Evolutionary conservation across 2,329 filamentous ascomycete species (phyloP).

Genomic region (Verruconis gallopava): DNA sequence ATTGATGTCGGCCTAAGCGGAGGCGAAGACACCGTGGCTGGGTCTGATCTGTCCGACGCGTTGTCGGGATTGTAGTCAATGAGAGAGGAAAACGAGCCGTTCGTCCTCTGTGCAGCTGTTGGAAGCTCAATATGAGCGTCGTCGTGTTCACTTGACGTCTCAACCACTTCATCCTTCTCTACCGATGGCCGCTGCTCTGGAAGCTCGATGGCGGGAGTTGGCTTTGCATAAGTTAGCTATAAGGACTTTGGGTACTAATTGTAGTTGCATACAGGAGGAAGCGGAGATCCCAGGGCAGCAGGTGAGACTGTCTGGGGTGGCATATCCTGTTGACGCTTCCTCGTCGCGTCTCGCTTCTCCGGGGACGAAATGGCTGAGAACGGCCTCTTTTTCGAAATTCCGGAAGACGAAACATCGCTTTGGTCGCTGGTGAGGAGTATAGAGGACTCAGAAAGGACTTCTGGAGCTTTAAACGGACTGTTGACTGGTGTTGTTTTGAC

Average conservation of each 20-base stretch:
- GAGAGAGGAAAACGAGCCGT: constrained; percentile 33
- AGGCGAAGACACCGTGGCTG: background rate
- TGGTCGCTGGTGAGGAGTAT: background rate
- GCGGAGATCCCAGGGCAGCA: background rate
- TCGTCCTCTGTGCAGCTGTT: constrained; percentile 12
- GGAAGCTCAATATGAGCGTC: constrained; percentile 1
- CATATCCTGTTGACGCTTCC: constrained; percentile 1
- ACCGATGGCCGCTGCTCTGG: constrained; percentile 1
- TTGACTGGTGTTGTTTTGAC: constrained; percentile 1
- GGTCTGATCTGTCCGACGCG: constrained; percentile 16
- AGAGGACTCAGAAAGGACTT: background rate
- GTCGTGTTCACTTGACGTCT: background rate
- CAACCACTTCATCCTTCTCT: constrained; percentile 2
- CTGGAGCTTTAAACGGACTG: constrained; percentile 5
- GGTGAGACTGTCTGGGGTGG: background rate
- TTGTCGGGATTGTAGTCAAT: constrained; percentile 31
- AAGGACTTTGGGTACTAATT: background rate
- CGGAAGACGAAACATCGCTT: background rate
- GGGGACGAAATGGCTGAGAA: background rate
- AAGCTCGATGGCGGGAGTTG: constrained; percentile 2
- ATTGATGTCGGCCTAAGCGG: constrained; percentile 3
- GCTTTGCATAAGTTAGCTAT: constrained; percentile 3
- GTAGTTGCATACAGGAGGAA: constrained; percentile 4
- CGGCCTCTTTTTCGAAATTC: background rate
- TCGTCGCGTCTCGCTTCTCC: background rate